phyloP scores from a whole-genome alignment of 345 rosid genomes.

The Turritis glabra region DNA sequence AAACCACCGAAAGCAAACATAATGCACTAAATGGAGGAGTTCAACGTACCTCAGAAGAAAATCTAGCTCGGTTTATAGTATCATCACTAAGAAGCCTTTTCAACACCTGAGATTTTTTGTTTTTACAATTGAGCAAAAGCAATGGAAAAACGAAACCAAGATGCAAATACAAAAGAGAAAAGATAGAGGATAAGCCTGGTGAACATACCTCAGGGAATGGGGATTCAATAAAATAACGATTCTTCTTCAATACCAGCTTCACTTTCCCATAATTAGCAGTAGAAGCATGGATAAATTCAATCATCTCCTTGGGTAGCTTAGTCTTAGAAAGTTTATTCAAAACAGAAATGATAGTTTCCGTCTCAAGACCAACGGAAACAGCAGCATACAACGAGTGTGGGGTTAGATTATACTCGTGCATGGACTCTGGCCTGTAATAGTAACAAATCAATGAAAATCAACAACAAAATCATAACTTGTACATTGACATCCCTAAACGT shows the following conservation, averaged over 20 bases:
- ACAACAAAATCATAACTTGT: background rate
- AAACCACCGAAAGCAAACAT: background rate
- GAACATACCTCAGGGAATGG: conserved; percentile 84
- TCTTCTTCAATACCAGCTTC: conserved; percentile 94
- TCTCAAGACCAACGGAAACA: conserved; percentile 93
- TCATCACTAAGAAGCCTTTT: conserved; percentile 76
- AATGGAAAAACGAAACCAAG: background rate
- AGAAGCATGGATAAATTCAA: conserved; percentile 79
- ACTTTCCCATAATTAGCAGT: conserved; percentile 98
- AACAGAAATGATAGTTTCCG: conserved; percentile 81
- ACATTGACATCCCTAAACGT: background rate
- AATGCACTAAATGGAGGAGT: background rate
- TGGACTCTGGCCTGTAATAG: conserved; percentile 79
- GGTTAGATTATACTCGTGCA: conserved; percentile 97
- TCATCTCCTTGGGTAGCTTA: conserved; percentile 86
- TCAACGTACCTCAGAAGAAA: conserved; percentile 64
- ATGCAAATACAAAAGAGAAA: background rate
- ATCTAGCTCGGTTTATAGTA: conserved; percentile 68
- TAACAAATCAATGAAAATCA: background rate
- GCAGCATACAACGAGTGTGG: conserved; percentile 97
- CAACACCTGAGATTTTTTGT: conserved; percentile 57
- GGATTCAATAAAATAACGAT: conserved; percentile 83
- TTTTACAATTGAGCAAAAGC: background rate
- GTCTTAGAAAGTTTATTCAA: conserved; percentile 92
- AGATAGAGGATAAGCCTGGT: conserved; percentile 14